Evolutionary conservation across 2,329 filamentous ascomycete genomes (phyloP).

Genomic region (Monosporascus sp.): DNA sequence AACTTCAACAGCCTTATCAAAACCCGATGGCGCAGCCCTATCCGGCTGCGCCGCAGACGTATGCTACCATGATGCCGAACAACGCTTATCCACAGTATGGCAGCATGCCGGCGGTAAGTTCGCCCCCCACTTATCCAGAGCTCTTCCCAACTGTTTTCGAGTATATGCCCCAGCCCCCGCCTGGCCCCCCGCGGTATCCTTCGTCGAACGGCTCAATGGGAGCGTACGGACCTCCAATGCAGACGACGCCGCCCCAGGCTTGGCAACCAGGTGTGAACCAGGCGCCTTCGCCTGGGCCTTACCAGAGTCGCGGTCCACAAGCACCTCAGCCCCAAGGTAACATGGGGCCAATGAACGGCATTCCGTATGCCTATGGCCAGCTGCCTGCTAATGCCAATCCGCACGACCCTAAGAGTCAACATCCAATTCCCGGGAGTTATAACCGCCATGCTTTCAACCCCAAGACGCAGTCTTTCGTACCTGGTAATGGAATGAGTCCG

Average conservation of each 20-base stretch:
- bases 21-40: slow-evolving; percentile 44
- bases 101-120: slow-evolving; percentile 40
- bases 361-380: slow-evolving; percentile 74
- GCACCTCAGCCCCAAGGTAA: slow-evolving; percentile 16
- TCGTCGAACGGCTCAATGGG: slow-evolving; percentile 29
- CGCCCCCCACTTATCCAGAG: slow-evolving; percentile 17
- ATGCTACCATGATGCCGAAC: slow-evolving; percentile 37
- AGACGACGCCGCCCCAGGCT: slow-evolving; percentile 27
- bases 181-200: slow-evolving; percentile 29
- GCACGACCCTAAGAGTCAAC: slow-evolving; percentile 68
- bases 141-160: slow-evolving; percentile 24
- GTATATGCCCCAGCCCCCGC: slow-evolving; percentile 32
- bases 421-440: slow-evolving; percentile 79
- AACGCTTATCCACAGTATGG: slow-evolving; percentile 42
- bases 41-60: slow-evolving; percentile 36
- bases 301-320: slow-evolving; percentile 21
- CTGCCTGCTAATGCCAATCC: slow-evolving; percentile 66
- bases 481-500: slow-evolving; percentile 49
- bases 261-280: slow-evolving; percentile 27
- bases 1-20: slow-evolving; percentile 42
- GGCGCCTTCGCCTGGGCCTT: slow-evolving; percentile 17
- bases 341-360: slow-evolving; percentile 23
- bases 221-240: slow-evolving; percentile 30
- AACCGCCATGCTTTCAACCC: slow-evolving; percentile 87
- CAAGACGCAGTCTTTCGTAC: slow-evolving; percentile 88